A percentile compares a stretch with the other conserved stretches of the same genome.
These are phyloP conservation scores for Didymella glomerata DNA, from an alignment of 2,329 filamentous ascomycete species.

Conservation along the genomic window DNA sequence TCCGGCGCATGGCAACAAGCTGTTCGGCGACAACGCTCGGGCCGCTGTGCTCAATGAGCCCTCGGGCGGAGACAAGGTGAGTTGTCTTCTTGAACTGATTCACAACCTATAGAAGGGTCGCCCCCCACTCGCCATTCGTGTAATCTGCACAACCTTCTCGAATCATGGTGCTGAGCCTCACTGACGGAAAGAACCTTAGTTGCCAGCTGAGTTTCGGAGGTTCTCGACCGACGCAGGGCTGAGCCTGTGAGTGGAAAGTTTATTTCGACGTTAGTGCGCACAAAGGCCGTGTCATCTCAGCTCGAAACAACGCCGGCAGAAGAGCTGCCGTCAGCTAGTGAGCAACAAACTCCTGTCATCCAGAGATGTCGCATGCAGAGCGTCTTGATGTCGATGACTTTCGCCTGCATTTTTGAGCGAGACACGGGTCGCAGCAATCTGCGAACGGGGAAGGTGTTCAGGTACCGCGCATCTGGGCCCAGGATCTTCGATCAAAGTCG, in stretches of 20 bases:
- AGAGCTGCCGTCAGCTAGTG: constrained; percentile 2
- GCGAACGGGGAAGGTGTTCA: constrained; percentile 17
- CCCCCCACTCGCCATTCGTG: neutral
- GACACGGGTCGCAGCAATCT: constrained; percentile 14
- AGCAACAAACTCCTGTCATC: neutral
- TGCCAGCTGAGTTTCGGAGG: constrained; percentile 7
- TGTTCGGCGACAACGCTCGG: neutral
- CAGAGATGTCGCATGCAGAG: constrained; percentile 3
- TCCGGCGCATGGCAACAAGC: neutral
- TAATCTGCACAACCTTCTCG: constrained; percentile 5
- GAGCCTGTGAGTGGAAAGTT: constrained; percentile 16
- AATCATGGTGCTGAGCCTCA: constrained; percentile 7
- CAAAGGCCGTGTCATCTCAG: constrained; percentile 11
- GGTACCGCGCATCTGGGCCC: constrained; percentile 5
- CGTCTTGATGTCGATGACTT: neutral
- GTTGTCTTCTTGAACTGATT: neutral
- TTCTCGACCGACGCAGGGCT: constrained; percentile 10
- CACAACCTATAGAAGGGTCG: constrained; percentile 6
- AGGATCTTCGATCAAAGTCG: constrained; percentile 15
- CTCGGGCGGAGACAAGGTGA: neutral
- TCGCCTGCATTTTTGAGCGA: neutral
- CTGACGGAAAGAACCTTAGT: neutral
- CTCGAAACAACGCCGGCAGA: constrained; percentile 12
- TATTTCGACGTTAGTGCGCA: constrained; percentile 21
- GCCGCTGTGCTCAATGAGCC: neutral